A percentile compares a stretch with the other conserved stretches of the same genome.
Conservation (phyloP, 495 filamentous ascomycete species). For the Penicillium mononematosum region DNA sequence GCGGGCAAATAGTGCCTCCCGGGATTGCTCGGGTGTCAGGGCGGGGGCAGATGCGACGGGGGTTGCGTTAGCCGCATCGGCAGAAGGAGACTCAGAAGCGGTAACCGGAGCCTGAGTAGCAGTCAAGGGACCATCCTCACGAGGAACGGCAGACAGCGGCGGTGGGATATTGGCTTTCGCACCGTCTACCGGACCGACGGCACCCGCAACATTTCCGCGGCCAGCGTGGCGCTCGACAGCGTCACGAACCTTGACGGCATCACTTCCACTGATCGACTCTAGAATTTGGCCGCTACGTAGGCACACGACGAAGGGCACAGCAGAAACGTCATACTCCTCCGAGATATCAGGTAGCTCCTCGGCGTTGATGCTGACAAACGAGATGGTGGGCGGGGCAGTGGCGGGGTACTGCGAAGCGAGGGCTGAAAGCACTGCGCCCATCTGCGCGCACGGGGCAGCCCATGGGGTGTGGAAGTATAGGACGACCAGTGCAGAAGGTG, state of each 20-base stretch:
- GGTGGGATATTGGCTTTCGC: conserved; percentile 52
- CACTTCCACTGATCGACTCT: conserved; percentile 82
- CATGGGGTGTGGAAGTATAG: conserved; percentile 94
- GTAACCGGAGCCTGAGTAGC: conserved; percentile 43
- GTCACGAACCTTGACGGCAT: conserved; percentile 74
- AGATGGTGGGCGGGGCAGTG: conserved; percentile 60
- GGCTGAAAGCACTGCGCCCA: conserved; percentile 79
- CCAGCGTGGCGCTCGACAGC: conserved; percentile 80
- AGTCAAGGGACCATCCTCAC: conserved; percentile 40
- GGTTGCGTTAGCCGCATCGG: conserved; percentile 28
- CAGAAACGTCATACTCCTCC: conserved; percentile 86
- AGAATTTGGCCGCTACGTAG: conserved; percentile 67
- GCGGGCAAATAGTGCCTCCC: conserved; percentile 76
- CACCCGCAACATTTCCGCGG: conserved; percentile 19
- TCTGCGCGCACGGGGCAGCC: conserved; percentile 95
- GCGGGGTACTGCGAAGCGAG: conserved; percentile 79
- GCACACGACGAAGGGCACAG: conserved; percentile 88
- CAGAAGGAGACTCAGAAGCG: conserved; percentile 48
- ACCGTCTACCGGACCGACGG: conserved; percentile 24
- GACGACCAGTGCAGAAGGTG: conserved; percentile 66
- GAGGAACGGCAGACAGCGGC: conserved; percentile 45
- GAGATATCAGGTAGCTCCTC: conserved; percentile 85
- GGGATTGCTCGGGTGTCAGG: conserved; percentile 54
- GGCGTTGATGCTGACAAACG: conserved; percentile 85
- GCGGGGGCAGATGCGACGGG: conserved; percentile 30